phyloP scores from a whole-genome alignment of 1,139 yeast genomes.

The Sugiyamaella grinbergsii region DNA sequence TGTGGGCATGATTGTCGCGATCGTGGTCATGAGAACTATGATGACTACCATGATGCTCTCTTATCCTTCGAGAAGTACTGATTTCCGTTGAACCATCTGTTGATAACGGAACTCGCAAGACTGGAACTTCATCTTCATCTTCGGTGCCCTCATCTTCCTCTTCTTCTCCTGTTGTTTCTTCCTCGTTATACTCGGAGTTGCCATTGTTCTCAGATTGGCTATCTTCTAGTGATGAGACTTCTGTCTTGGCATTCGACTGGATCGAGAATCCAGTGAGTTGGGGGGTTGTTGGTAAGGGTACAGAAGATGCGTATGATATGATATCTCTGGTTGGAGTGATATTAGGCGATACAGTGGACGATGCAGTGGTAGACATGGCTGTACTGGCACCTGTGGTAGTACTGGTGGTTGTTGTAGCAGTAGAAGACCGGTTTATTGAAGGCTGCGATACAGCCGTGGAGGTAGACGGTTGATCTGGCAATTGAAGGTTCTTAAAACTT shows the following conservation, averaged over 20 bases:
- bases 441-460: too few species aligned
- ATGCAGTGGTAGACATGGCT: neutral
- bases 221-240: neutral
- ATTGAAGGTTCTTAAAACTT: conserved; percentile 12
- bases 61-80: neutral
- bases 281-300: conserved; percentile 5
- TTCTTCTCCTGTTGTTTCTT: too few species aligned
- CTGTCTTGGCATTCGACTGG: conserved; percentile 10
- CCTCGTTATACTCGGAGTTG: neutral
- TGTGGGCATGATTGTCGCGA: neutral
- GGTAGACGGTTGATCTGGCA: neutral
- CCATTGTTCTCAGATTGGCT: neutral
- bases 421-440: too few species aligned
- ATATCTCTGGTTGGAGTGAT: neutral
- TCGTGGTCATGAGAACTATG: conserved; percentile 2
- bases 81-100: conserved; percentile 10
- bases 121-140: conserved; percentile 7
- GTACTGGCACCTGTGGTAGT: conserved; percentile 1
- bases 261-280: conserved; percentile 4
- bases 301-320: conserved; percentile 5
- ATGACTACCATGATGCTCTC: conserved; percentile 1
- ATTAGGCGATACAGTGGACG: neutral
- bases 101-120: conserved; percentile 15
- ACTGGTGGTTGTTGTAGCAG: conserved; percentile 15
- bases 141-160: conserved; percentile 10